Evolutionary conservation across 148 eudicot species (phyloP).

Genomic region (Camellia granthamiana): DNA sequence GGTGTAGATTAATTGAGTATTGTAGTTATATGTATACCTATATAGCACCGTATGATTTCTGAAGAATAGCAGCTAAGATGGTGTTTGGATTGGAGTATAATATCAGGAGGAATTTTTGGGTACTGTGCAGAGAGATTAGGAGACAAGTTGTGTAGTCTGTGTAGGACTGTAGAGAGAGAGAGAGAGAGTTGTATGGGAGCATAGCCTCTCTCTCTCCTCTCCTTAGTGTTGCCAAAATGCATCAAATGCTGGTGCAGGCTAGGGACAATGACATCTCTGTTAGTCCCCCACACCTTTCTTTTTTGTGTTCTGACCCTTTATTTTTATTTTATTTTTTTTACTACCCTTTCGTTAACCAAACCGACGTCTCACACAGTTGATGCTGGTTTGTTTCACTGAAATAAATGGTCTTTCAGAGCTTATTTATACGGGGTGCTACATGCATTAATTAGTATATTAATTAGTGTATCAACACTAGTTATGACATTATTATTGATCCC

Average conservation of each 20-base stretch:
- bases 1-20: background rate
- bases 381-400: no score
- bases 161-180: background rate
- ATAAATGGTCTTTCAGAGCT: no score
- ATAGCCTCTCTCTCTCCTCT: background rate
- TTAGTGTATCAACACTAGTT: no score
- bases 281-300: constrained; percentile 6
- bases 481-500: no score
- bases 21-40: background rate
- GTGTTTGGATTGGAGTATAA: background rate
- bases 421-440: no score
- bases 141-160: background rate
- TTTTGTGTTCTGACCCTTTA: background rate
- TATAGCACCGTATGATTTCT: background rate
- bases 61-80: no score
- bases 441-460: no score
- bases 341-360: no score
- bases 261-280: constrained; percentile 8
- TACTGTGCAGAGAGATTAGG: constrained; percentile 1
- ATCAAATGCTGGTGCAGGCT: constrained; percentile 12
- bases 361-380: no score
- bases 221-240: constrained; percentile 22
- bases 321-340: background rate
- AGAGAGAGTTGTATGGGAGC: constrained; percentile 8
- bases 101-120: constrained; percentile 2